Evolutionary conservation across 1,284 basidiomycete genomes (phyloP).

Genomic region (Jaminaea rosea): DNA sequence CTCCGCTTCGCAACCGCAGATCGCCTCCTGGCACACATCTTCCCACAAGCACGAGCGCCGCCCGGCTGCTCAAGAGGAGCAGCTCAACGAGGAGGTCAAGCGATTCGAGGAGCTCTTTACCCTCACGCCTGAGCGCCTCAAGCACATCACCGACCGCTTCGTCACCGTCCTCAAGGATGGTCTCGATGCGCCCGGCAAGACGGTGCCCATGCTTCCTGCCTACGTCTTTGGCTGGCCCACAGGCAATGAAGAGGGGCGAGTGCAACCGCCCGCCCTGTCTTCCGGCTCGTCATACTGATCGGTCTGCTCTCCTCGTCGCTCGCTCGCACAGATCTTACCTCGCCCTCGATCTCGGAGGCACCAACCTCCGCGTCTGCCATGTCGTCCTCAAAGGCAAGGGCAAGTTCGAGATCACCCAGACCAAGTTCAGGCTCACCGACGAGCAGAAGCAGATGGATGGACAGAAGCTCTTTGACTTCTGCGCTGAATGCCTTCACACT

Average conservation of each 20-base stretch:
- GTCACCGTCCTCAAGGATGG: slow-evolving; percentile 82
- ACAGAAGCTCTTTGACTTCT: slow-evolving; percentile 89
- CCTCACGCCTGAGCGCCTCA: slow-evolving; percentile 37
- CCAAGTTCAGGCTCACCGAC: slow-evolving; percentile 91
- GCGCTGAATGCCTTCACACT: slow-evolving; percentile 80
- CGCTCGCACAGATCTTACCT: no score
- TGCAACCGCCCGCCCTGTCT: no score
- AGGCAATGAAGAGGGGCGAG: slow-evolving; percentile 79
- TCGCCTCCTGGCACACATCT: slow-evolving; percentile 38
- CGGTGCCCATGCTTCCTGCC: slow-evolving; percentile 92
- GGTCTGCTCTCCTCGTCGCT: no score
- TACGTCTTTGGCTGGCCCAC: slow-evolving; percentile 95
- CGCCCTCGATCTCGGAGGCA: slow-evolving; percentile 84
- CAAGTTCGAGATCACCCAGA: slow-evolving; percentile 95
- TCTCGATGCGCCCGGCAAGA: slow-evolving; percentile 69
- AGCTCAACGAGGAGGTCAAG: slow-evolving; percentile 26
- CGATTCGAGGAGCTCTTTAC: slow-evolving; percentile 36
- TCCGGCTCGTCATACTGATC: no score
- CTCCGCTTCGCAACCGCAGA: slow-evolving; percentile 12
- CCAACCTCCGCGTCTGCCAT: slow-evolving; percentile 93
- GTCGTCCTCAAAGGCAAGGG: slow-evolving; percentile 83
- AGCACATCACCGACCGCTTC: slow-evolving; percentile 79
- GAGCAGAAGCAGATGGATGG: slow-evolving; percentile 99
- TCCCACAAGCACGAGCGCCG: slow-evolving; percentile 28
- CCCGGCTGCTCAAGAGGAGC: slow-evolving; percentile 26